These are phyloP conservation scores for Mucuna pruriens DNA, from an alignment of 306 rosid genomes.

Conservation along the genomic window DNA sequence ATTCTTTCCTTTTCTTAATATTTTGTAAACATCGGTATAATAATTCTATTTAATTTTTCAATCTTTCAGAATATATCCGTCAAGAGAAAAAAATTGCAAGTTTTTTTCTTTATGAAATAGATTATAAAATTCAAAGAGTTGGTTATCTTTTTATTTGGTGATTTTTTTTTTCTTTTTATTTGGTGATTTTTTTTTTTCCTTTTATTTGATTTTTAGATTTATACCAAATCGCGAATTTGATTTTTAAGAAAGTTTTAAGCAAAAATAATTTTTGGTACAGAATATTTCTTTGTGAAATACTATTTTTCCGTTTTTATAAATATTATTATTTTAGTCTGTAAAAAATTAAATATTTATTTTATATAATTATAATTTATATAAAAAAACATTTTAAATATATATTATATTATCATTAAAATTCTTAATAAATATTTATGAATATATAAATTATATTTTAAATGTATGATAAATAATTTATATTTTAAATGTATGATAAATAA, in stretches of 20 bases:
- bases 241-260: not conserved
- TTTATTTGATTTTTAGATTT: not conserved
- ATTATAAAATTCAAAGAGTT: not conserved
- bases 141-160: not conserved
- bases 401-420: no score
- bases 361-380: no score
- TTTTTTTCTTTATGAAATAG: not conserved
- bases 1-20: not conserved
- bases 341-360: no score
- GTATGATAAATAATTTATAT: no score
- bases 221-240: not conserved
- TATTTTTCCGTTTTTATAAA: not conserved
- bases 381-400: no score
- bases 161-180: not conserved
- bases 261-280: not conserved
- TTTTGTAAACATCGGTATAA: not conserved
- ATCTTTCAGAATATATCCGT: not conserved
- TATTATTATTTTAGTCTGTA: no score
- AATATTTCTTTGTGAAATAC: not conserved
- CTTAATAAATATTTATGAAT: no score
- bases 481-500: no score
- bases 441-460: no score
- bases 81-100: not conserved
- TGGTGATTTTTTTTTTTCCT: no score
- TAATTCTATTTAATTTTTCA: not conserved